Conservation (phyloP, 129 eudicot species). For the Glebionis coronaria region DNA sequence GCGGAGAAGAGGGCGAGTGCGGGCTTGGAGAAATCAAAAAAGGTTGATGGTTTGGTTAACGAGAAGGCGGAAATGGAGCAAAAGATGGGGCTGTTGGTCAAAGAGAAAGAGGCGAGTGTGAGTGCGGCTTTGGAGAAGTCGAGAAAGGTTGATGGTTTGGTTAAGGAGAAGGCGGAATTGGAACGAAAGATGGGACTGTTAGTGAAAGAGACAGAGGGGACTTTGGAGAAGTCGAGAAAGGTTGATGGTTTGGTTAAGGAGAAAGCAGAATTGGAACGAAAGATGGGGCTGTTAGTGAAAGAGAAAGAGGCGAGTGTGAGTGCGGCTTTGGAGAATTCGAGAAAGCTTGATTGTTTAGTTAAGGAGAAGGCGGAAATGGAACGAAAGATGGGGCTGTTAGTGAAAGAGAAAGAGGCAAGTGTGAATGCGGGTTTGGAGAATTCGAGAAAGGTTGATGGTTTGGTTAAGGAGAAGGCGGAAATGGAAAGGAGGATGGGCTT, state of each 20-base stretch:
- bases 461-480: slow-evolving; percentile 34
- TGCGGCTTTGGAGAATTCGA: not conserved
- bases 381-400: slow-evolving; percentile 27
- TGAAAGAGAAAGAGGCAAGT: slow-evolving; percentile 39
- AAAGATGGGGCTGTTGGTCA: no score
- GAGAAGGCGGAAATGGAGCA: no score
- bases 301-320: no score
- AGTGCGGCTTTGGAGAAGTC: not conserved
- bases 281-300: slow-evolving; percentile 18
- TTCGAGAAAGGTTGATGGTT: slow-evolving; percentile 2
- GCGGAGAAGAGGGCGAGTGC: slow-evolving; percentile 30
- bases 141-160: slow-evolving; percentile 12
- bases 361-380: slow-evolving; percentile 37
- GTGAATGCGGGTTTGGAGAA: slow-evolving; percentile 2
- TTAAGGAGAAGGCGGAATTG: slow-evolving; percentile 31
- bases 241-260: no score
- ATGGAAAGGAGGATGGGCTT: slow-evolving; percentile 32
- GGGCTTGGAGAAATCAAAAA: no score
- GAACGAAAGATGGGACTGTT: slow-evolving; percentile 33
- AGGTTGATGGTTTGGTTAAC: no score
- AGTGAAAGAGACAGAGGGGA: no score
- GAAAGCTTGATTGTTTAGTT: slow-evolving; percentile 16
- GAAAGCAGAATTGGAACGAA: no score
- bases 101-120: slow-evolving; percentile 33
- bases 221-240: no score